phyloP scores from a whole-genome alignment of 768 basidiomycete genomes.

The Auriscalpium microsporum region DNA sequence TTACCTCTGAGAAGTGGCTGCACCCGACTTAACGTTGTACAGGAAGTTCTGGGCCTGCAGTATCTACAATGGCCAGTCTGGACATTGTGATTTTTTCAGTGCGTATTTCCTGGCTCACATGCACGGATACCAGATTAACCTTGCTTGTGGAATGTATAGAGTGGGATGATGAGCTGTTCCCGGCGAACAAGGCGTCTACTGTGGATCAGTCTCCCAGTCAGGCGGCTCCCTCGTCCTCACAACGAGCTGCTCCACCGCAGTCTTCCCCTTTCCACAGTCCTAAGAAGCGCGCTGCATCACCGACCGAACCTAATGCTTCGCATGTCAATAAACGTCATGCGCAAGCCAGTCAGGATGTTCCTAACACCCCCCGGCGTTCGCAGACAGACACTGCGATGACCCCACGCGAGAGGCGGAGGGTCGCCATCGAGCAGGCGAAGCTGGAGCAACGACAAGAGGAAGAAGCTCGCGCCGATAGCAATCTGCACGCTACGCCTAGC shows the following conservation, averaged over 20 bases:
- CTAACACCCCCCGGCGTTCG: too few species aligned
- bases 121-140: neutral
- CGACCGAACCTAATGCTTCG: neutral
- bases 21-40: neutral
- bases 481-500: too few species aligned
- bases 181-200: neutral
- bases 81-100: constrained; percentile 33
- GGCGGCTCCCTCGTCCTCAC: neutral
- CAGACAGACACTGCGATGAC: too few species aligned
- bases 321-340: too few species aligned
- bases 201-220: too few species aligned
- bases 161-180: constrained; percentile 23
- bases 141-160: constrained; percentile 11
- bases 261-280: neutral
- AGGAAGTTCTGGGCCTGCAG: constrained; percentile 33
- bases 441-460: too few species aligned
- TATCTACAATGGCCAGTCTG: constrained; percentile 16
- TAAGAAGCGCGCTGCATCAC: neutral
- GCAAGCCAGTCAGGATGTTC: too few species aligned
- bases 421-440: too few species aligned
- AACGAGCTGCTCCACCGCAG: neutral
- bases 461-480: too few species aligned
- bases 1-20: neutral
- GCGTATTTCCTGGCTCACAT: neutral
- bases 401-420: too few species aligned